phyloP scores from a whole-genome alignment of 495 filamentous ascomycete genomes.

The Schizothecium vesticola region DNA sequence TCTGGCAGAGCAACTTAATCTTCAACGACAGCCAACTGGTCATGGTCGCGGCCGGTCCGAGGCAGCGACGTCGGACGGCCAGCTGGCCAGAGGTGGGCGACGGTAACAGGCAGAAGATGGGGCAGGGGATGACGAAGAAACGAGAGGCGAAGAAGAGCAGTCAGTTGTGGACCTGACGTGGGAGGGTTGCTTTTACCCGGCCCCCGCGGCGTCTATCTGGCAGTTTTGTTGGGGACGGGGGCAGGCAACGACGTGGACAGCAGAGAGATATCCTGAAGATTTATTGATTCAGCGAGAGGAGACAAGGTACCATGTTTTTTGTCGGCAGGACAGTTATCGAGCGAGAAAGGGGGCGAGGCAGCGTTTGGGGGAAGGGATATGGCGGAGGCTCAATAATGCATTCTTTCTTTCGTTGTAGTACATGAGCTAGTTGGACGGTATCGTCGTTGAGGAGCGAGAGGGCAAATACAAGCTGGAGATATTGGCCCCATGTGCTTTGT shows the following conservation, averaged over 20 bases:
- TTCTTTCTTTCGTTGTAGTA: background rate
- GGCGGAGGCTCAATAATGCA: background rate
- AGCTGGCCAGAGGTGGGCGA: background rate
- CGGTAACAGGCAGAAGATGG: too few relatives aligned
- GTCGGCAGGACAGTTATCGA: background rate
- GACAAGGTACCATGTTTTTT: background rate
- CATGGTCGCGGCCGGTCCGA: background rate
- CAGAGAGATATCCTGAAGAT: background rate
- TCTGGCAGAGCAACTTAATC: conserved; percentile 26
- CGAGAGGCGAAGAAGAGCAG: background rate
- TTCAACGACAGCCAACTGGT: background rate
- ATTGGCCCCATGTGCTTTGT: background rate
- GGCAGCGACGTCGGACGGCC: background rate
- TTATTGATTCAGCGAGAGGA: background rate
- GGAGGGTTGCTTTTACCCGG: background rate
- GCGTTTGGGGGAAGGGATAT: background rate
- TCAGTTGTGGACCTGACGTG: background rate
- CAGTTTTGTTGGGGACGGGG: background rate
- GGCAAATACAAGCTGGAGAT: background rate
- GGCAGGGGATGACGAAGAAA: background rate
- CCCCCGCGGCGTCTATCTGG: background rate
- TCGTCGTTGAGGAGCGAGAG: background rate
- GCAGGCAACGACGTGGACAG: background rate
- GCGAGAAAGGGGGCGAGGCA: background rate
- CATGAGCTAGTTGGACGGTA: background rate